Percentiles rank a stretch among this genome's conserved stretches.
Conservation (phyloP, 495 filamentous ascomycete genomes). For the Neurospora sp. region DNA sequence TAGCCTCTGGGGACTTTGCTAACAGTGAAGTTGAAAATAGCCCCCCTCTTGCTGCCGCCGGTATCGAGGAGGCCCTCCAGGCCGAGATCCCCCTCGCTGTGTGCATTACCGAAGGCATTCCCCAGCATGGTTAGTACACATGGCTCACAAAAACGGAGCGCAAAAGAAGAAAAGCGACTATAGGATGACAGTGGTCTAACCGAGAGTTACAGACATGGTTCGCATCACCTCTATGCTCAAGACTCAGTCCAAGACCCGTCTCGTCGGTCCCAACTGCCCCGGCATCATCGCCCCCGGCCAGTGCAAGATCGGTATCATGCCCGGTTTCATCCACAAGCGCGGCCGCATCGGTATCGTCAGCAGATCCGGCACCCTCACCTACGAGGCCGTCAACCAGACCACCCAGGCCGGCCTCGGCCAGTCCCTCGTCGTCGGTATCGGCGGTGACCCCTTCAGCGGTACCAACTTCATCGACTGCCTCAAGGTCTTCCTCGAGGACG, state of each 20-base stretch:
- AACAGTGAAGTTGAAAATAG: conserved; percentile 28
- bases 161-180: too few relatives aligned
- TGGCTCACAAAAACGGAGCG: neutral
- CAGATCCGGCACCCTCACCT: conserved; percentile 94
- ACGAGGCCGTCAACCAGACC: conserved; percentile 99
- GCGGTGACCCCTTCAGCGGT: conserved; percentile 95
- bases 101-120: conserved; percentile 97
- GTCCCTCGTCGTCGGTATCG: conserved; percentile 96
- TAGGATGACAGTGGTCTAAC: conserved; percentile 4
- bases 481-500: conserved; percentile 89
- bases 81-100: conserved; percentile 91
- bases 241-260: conserved; percentile 90
- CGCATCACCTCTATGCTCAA: conserved; percentile 97
- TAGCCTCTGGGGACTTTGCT: neutral
- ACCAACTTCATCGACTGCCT: conserved; percentile 99
- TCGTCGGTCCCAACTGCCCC: conserved; percentile 97
- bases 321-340: conserved; percentile 99
- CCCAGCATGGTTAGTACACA: conserved; percentile 68
- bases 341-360: conserved; percentile 98
- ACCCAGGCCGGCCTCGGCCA: conserved; percentile 93
- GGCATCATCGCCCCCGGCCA: conserved; percentile 95
- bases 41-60: conserved; percentile 79
- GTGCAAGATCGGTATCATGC: conserved; percentile 99
- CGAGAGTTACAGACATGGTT: conserved; percentile 69
- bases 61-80: conserved; percentile 92